Conservation (phyloP, 2,329 filamentous ascomycete genomes). For the Aspergillus versicolor region DNA sequence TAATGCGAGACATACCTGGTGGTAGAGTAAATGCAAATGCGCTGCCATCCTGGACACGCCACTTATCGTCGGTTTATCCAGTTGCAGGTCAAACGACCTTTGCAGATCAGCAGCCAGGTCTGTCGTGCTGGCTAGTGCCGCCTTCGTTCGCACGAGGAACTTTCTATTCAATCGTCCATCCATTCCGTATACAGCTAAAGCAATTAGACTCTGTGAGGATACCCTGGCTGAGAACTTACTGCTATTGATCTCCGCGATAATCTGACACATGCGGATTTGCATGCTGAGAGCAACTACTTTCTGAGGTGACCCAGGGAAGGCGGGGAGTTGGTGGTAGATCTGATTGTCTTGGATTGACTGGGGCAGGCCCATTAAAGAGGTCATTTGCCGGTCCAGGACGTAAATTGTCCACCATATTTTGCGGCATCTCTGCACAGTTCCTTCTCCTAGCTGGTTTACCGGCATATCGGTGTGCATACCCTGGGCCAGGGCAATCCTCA, state of each 20-base stretch:
- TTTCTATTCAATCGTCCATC: constrained; percentile 37
- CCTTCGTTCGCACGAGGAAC: constrained; percentile 41
- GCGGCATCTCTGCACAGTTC: constrained; percentile 24
- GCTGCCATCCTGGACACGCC: constrained; percentile 45
- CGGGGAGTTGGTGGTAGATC: constrained; percentile 48
- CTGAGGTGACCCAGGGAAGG: constrained; percentile 41
- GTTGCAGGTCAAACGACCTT: constrained; percentile 36
- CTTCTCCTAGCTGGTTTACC: constrained; percentile 22
- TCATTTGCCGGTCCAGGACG: constrained; percentile 45
- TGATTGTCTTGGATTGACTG: constrained; percentile 53
- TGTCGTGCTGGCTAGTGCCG: constrained; percentile 41
- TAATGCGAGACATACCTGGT: constrained; percentile 33
- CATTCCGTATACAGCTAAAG: constrained; percentile 43
- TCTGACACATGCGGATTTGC: constrained; percentile 48
- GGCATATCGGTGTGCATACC: constrained; percentile 30
- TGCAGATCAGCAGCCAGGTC: constrained; percentile 42
- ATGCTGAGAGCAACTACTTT: constrained; percentile 43
- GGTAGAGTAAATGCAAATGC: constrained; percentile 41
- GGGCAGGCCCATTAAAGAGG: constrained; percentile 54
- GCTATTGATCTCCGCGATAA: constrained; percentile 46
- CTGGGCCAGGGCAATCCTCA: constrained; percentile 28
- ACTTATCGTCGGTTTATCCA: constrained; percentile 33
- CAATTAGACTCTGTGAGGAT: not conserved
- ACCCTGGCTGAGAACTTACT: constrained; percentile 28
- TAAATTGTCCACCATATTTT: constrained; percentile 32